Base-by-base conservation (phyloP, 1,284 basidiomycete genomes). In the Ceratobasidium sp. region DNA sequence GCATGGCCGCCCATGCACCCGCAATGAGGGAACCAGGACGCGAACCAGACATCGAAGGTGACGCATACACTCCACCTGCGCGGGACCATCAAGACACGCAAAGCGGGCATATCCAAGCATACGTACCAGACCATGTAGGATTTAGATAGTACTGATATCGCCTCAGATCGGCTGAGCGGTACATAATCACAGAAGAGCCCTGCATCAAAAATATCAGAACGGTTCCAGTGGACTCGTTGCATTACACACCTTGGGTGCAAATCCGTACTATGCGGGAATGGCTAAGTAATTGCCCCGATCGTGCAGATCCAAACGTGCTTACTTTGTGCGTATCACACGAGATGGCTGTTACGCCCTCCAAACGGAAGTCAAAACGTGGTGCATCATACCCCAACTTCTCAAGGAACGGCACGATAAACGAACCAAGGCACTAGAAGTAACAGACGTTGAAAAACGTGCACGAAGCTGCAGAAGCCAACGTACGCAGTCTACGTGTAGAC, bases 131-230 rank as follows among this genome's bases (percentile, higher is more conserved):
- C 96, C 96, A 97, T 64, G 88, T 85, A 3, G 95, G 90, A 80
- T 91, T 91, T 33, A 96, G 88, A 81, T 95, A 96, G 86, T 96
- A 97, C 83, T 97, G 95, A 83, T 92, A 90, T 80, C 88, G 86
- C 66, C 96, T 89, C 44, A 96, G 87, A 77, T 91, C 90, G 46
- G 90, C 87, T 71, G 91, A 88, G 23, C 91, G 90, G 85, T 97
- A 97, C 96, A 98, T 97, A 82, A 98, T 92, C 59, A 97, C 94
- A 3, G 96, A 97, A n/a, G 93, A 93, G 35, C 96, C 94, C 92
- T 96, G 81, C 65, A 78, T 35, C 41, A 60, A 52, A 38, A 10
- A 55, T 23, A 48, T 48, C 12, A 70, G 12, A 50, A 65, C 7
- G 52, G 55, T 48, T 8, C 48, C 41, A 55, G 27, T 27, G 55